Evolutionary conservation across 441 rosid species (phyloP).

Genomic region (Erodium texanum): DNA sequence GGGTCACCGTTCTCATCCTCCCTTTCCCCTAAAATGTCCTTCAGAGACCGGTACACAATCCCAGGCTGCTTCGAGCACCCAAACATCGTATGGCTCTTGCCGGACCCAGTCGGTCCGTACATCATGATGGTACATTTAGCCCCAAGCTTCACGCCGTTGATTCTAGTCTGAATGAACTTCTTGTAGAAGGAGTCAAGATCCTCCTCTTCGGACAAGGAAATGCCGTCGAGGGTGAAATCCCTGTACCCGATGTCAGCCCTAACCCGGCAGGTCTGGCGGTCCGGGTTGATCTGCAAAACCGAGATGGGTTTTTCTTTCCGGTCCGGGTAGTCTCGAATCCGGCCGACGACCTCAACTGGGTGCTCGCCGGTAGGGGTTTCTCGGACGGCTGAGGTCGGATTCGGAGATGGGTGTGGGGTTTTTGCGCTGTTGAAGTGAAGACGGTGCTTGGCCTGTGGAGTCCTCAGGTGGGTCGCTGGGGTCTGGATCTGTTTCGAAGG

Average conservation of each 20-base stretch:
- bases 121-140: slow-evolving; percentile 76
- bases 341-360: slow-evolving; percentile 80
- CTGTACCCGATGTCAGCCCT: slow-evolving; percentile 85
- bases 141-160: slow-evolving; percentile 69
- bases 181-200: slow-evolving; percentile 61
- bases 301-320: slow-evolving; percentile 44
- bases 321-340: slow-evolving; percentile 67
- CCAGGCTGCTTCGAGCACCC: slow-evolving; percentile 83
- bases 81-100: slow-evolving; percentile 92
- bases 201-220: slow-evolving; percentile 75
- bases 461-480: slow-evolving; percentile 25
- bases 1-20: slow-evolving; percentile 34
- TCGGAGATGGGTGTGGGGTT: slow-evolving; percentile 33
- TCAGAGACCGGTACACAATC: slow-evolving; percentile 67
- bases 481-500: slow-evolving; percentile 38
- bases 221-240: slow-evolving; percentile 76
- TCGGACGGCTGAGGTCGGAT: slow-evolving; percentile 30
- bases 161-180: slow-evolving; percentile 65
- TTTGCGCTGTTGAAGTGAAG: slow-evolving; percentile 28
- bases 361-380: slow-evolving; percentile 53
- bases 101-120: slow-evolving; percentile 95
- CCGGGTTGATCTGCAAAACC: slow-evolving; percentile 48
- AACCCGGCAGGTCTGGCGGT: slow-evolving; percentile 49
- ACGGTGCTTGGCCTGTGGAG: slow-evolving; percentile 70
- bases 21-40: slow-evolving; percentile 57